phyloP scores from a whole-genome alignment of 805 yeast genomes.

The Phaffomyces thermotolerans region DNA sequence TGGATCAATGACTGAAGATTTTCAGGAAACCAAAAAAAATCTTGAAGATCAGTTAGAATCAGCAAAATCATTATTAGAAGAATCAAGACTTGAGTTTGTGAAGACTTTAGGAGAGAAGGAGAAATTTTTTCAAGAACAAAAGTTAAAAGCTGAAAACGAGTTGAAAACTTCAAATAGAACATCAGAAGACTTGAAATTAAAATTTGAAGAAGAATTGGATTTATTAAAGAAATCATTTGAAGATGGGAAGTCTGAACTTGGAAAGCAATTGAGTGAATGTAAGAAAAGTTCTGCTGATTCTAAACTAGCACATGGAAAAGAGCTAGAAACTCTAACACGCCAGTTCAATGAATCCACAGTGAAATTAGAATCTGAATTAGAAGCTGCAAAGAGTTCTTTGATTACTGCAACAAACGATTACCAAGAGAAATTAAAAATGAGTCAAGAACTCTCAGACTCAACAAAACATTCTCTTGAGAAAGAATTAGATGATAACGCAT shows the following conservation, averaged over 20 bases:
- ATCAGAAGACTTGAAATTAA: neutral
- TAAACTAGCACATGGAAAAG: too few relatives aligned
- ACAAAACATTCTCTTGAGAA: slow-evolving; percentile 10
- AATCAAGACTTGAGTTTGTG: neutral
- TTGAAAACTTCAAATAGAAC: neutral
- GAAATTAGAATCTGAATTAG: too few relatives aligned
- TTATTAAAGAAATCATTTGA: too few relatives aligned
- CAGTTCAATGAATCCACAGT: too few relatives aligned
- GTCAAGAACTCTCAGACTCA: neutral
- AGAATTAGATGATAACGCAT: slow-evolving; percentile 21
- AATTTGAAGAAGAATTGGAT: neutral
- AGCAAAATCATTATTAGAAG: neutral
- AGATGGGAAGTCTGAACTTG: too few relatives aligned
- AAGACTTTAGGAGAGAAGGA: too few relatives aligned
- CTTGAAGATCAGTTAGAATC: neutral
- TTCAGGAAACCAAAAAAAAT: neutral
- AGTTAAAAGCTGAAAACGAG: neutral
- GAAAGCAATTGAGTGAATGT: too few relatives aligned
- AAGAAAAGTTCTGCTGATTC: too few relatives aligned
- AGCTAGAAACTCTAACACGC: too few relatives aligned
- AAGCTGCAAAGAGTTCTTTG: neutral
- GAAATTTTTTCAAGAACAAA: neutral
- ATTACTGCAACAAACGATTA: neutral
- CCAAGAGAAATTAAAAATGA: neutral
- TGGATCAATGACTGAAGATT: neutral